Evolutionary conservation across 2,329 filamentous ascomycete species (phyloP).

Genomic region (Nectriaceae sp.): DNA sequence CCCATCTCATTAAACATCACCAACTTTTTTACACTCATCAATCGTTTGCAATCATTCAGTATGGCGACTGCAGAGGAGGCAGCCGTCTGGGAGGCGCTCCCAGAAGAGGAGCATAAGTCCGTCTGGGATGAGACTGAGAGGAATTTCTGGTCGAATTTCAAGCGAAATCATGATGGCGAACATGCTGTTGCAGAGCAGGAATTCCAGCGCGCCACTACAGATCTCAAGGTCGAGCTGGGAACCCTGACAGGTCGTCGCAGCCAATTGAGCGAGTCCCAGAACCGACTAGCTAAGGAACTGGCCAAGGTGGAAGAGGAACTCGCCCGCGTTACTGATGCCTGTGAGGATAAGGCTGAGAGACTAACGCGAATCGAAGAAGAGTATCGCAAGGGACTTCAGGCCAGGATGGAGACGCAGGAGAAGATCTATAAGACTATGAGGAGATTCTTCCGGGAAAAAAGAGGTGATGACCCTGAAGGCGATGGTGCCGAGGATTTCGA

Average conservation of each 20-base stretch:
- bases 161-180: constrained; percentile 23
- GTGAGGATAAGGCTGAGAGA: constrained; percentile 36
- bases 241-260: constrained; percentile 30
- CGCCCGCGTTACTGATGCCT: constrained; percentile 29
- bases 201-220: constrained; percentile 26
- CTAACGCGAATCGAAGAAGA: constrained; percentile 35
- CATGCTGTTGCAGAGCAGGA: constrained; percentile 26
- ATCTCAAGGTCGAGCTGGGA: constrained; percentile 31
- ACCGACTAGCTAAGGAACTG: constrained; percentile 32
- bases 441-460: constrained; percentile 35
- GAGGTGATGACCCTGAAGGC: constrained; percentile 23
- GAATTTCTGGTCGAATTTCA: constrained; percentile 37
- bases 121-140: constrained; percentile 39
- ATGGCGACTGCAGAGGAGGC: constrained; percentile 26
- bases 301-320: constrained; percentile 41
- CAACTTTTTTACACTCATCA: constrained; percentile 1
- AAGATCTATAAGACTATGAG: constrained; percentile 34
- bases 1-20: too few species aligned
- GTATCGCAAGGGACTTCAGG: constrained; percentile 31
- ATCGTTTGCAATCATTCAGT: constrained; percentile 2
- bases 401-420: constrained; percentile 29
- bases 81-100: constrained; percentile 32
- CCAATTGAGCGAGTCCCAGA: constrained; percentile 30
- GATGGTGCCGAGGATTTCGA: constrained; percentile 17
- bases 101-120: constrained; percentile 32